phyloP scores from a whole-genome alignment of 2,329 filamentous ascomycete genomes.

The Trichoderma koningiopsis region DNA sequence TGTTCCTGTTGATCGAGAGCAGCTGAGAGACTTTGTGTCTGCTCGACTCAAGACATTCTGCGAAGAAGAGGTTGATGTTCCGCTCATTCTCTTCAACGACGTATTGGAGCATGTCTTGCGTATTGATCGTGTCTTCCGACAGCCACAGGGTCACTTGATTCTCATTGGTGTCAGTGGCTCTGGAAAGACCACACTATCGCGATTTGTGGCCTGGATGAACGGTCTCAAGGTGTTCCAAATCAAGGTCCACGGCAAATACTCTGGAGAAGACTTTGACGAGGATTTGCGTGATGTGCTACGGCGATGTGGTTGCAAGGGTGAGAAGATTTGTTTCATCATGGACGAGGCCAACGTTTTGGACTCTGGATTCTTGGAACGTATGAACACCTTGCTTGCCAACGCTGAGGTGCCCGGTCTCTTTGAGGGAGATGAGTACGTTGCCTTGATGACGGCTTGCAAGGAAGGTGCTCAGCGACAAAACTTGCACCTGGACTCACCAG shows the following conservation, averaged over 20 bases:
- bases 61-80: conserved; percentile 98
- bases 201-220: conserved; percentile 99
- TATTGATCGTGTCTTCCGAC: conserved; percentile 97
- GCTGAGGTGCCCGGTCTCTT: conserved; percentile 99
- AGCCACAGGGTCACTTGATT: conserved; percentile 97
- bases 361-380: conserved; percentile 96
- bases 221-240: conserved; percentile 99
- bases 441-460: conserved; percentile 99
- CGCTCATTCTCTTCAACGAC: conserved; percentile 98
- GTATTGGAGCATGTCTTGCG: conserved; percentile 96
- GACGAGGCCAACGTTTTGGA: conserved; percentile 98
- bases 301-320: conserved; percentile 93
- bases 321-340: conserved; percentile 99
- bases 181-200: conserved; percentile 96
- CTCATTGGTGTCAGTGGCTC: conserved; percentile 97
- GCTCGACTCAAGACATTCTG: conserved; percentile 97
- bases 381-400: conserved; percentile 98
- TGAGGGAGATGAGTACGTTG: conserved; percentile 96
- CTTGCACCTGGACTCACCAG: conserved; percentile 90
- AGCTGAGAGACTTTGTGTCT: conserved; percentile 95
- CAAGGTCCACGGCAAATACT: conserved; percentile 99
- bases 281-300: conserved; percentile 92
- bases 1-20: conserved; percentile 91
- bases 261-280: conserved; percentile 97
- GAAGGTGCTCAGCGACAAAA: conserved; percentile 97